Evolutionary conservation across 345 rosid species (phyloP).

Genomic region (Passiflora organensis): DNA sequence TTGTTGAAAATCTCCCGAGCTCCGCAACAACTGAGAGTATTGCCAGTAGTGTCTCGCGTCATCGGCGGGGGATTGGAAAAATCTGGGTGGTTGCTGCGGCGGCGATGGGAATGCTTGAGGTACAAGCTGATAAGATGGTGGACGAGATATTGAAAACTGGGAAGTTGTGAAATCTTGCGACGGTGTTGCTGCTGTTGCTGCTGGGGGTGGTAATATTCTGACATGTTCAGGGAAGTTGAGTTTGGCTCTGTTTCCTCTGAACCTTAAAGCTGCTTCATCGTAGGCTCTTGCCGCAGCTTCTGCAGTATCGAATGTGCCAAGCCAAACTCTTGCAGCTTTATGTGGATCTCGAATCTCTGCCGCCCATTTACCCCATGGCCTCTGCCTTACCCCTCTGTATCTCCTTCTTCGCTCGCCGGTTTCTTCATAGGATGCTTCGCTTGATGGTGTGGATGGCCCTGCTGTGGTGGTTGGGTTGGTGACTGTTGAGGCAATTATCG

Average conservation of each 20-base stretch:
- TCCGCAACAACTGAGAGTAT: slow-evolving; percentile 47
- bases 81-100: slow-evolving; percentile 7
- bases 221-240: slow-evolving; percentile 77
- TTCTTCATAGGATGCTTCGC: slow-evolving; percentile 26
- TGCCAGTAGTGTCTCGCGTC: slow-evolving; percentile 37
- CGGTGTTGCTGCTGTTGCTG: slow-evolving; percentile 20
- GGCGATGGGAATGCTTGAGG: slow-evolving; percentile 6
- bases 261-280: slow-evolving; percentile 78
- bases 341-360: slow-evolving; percentile 89
- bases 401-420: slow-evolving; percentile 43
- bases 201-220: slow-evolving; percentile 25
- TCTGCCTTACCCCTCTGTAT: slow-evolving; percentile 83
- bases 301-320: slow-evolving; percentile 80
- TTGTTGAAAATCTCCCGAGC: slow-evolving; percentile 25
- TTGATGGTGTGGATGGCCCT: slow-evolving; percentile 5
- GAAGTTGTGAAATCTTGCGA: slow-evolving; percentile 18
- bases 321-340: slow-evolving; percentile 81
- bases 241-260: slow-evolving; percentile 81
- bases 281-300: slow-evolving; percentile 89
- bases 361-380: slow-evolving; percentile 95
- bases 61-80: slow-evolving; percentile 22
- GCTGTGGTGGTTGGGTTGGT: slow-evolving; percentile 7
- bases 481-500: slow-evolving; percentile 1
- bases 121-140: slow-evolving; percentile 9
- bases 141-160: slow-evolving; percentile 18